phyloP scores from a whole-genome alignment of 495 filamentous ascomycete genomes.

The Parachaetomium inaequale region DNA sequence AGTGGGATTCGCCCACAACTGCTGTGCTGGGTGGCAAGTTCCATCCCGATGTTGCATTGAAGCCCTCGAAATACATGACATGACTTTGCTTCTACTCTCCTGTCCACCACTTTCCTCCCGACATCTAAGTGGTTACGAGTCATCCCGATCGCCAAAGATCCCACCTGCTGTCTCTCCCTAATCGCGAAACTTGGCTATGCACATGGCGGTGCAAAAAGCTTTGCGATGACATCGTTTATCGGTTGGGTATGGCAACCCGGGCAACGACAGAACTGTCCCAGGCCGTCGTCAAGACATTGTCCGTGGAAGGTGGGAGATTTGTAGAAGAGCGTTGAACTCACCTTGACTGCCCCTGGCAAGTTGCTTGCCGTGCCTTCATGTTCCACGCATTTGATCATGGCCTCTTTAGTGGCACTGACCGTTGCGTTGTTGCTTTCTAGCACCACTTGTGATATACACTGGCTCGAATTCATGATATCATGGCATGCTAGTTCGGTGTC shows the following conservation, averaged over 20 bases:
- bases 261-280: neutral
- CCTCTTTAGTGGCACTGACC: neutral
- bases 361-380: neutral
- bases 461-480: conserved; percentile 2
- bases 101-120: too few relatives aligned
- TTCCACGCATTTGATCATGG: conserved; percentile 1
- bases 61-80: too few relatives aligned
- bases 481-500: neutral
- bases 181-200: neutral
- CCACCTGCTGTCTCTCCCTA: too few relatives aligned
- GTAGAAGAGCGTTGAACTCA: neutral
- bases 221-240: neutral
- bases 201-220: neutral
- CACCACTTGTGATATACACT: neutral
- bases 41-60: too few relatives aligned
- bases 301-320: too few relatives aligned
- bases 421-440: neutral
- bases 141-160: too few relatives aligned
- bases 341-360: neutral
- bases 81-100: too few relatives aligned
- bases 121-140: too few relatives aligned
- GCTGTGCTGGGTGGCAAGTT: too few relatives aligned
- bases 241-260: neutral
- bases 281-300: neutral
- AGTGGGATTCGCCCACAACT: too few relatives aligned